Evolutionary conservation across 352 stramenopile species (phyloP).

Genomic region (Globisporangium perplexum): DNA sequence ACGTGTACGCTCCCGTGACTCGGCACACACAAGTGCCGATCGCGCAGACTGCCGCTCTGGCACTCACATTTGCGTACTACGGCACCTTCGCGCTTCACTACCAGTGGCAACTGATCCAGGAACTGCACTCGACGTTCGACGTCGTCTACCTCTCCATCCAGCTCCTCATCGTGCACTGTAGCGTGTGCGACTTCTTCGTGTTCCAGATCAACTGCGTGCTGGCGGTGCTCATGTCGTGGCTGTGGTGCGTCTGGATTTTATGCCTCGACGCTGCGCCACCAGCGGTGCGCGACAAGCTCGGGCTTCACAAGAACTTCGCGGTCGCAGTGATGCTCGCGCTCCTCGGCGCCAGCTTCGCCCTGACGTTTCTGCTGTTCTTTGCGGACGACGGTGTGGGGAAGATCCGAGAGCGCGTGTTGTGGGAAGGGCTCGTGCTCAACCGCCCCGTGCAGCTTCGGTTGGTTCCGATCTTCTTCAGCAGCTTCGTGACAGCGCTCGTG

Average conservation of each 20-base stretch:
- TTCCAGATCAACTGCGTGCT: constrained; percentile 1
- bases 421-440: not conserved
- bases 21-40: not conserved
- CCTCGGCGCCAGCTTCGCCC: not conserved
- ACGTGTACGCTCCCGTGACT: not conserved
- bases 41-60: not conserved
- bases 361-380: constrained; percentile 5
- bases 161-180: constrained; percentile 9
- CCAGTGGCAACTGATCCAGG: constrained; percentile 7
- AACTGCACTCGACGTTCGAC: constrained; percentile 18
- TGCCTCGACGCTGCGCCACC: constrained; percentile 19
- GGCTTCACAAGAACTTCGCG: constrained; percentile 1
- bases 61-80: not conserved
- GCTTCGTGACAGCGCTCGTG: not conserved
- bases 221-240: constrained; percentile 1
- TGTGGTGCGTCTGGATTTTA: constrained; percentile 18
- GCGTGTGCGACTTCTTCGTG: constrained; percentile 16
- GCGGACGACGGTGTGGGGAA: not conserved
- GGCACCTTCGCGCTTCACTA: not conserved
- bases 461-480: not conserved
- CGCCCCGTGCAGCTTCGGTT: too few species aligned
- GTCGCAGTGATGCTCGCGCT: constrained; percentile 6
- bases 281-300: constrained; percentile 7
- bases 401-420: constrained; percentile 13
- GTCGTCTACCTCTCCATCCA: constrained; percentile 23